Percentiles rank a stretch among this genome's conserved stretches.
Conservation (phyloP, 1,284 basidiomycete genomes). For the Trametes sp. region DNA sequence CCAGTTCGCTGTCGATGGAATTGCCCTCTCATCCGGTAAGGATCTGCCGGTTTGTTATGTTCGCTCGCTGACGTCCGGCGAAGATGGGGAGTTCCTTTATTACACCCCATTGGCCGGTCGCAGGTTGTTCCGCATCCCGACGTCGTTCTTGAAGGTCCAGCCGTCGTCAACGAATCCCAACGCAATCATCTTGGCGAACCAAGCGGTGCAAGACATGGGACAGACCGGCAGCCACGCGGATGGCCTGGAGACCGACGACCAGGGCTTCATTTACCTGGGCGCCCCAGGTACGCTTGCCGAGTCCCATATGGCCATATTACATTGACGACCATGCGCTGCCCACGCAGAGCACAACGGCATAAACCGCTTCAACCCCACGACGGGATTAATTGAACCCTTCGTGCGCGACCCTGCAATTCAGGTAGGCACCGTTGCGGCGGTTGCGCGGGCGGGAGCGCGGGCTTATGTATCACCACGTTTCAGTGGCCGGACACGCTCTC, state of each 20-base stretch:
- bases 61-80: not conserved
- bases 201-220: conserved; percentile 34
- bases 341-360: conserved; percentile 39
- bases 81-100: conserved; percentile 39
- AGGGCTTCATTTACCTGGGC: conserved; percentile 39
- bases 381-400: conserved; percentile 38
- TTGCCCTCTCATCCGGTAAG: conserved; percentile 29
- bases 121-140: conserved; percentile 40
- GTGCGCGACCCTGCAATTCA: conserved; percentile 40
- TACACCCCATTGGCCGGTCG: conserved; percentile 38
- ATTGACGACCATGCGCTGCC: not conserved
- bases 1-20: conserved; percentile 29
- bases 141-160: conserved; percentile 35
- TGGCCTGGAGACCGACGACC: conserved; percentile 38
- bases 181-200: conserved; percentile 31
- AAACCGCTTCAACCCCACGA: conserved; percentile 37
- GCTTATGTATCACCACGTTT: not conserved
- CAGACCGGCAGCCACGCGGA: conserved; percentile 39
- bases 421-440: conserved; percentile 7
- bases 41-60: not conserved
- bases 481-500: conserved; percentile 34
- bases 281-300: conserved; percentile 25
- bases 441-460: not conserved
- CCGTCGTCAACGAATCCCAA: conserved; percentile 32
- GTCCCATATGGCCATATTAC: not conserved